Evolutionary conservation across 2,329 filamentous ascomycete genomes (phyloP).

Genomic region (Aotearoamyces nothofagi): DNA sequence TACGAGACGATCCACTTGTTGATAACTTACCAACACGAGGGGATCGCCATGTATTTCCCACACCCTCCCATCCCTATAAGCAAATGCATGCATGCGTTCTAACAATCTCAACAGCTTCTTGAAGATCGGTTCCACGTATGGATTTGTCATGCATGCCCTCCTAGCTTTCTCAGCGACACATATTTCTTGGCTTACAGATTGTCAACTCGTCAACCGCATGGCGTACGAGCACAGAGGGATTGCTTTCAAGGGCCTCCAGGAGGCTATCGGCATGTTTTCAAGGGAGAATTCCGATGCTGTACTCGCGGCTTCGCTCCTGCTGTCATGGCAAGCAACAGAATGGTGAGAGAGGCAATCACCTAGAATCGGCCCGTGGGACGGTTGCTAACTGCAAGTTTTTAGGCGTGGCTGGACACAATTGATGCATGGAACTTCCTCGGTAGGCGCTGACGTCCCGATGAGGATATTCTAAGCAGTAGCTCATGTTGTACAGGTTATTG

Average conservation of each 20-base stretch:
- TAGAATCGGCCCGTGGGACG: no score
- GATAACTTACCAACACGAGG: conserved; percentile 5
- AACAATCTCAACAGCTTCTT: conserved; percentile 46
- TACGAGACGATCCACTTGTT: conserved; percentile 12
- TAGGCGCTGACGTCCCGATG: conserved; percentile 30
- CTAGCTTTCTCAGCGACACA: conserved; percentile 91
- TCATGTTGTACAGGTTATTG: conserved; percentile 49
- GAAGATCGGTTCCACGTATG: conserved; percentile 63
- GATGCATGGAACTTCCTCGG: conserved; percentile 80
- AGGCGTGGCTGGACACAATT: conserved; percentile 89
- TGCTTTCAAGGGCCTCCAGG: conserved; percentile 75
- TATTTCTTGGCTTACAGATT: conserved; percentile 78
- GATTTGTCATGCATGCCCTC: conserved; percentile 88
- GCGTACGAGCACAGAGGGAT: conserved; percentile 78
- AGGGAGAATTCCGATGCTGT: conserved; percentile 80
- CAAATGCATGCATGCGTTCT: no score
- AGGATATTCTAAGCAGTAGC: conserved; percentile 5
- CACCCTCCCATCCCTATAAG: no score
- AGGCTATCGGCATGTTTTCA: conserved; percentile 74
- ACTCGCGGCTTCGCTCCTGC: conserved; percentile 75
- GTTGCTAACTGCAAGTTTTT: conserved; percentile 22
- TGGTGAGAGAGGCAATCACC: conserved; percentile 66
- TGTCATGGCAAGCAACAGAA: conserved; percentile 93
- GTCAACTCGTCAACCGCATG: conserved; percentile 71
- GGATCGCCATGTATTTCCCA: no score